Conservation (phyloP, 352 stramenopile genomes). For the Phytophthora rubi region DNA sequence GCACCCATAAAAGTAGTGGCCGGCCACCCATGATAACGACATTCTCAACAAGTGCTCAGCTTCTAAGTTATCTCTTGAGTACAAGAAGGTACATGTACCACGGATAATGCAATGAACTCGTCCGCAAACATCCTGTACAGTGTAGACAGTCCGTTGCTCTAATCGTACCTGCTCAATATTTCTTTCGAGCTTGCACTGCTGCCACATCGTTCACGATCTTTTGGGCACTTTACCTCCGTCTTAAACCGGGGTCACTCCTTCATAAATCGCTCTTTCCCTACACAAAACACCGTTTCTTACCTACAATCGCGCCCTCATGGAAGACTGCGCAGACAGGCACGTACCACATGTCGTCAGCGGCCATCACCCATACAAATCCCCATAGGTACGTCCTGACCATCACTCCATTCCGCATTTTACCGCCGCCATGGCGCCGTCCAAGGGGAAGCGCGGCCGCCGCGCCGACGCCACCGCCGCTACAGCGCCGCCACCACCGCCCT, state of each 20-base stretch:
- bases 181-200: constrained; percentile 14
- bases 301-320: constrained; percentile 6
- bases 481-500: too few species aligned
- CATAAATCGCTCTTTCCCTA: constrained; percentile 3
- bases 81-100: not conserved
- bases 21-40: not conserved
- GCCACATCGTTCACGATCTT: not conserved
- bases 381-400: not conserved
- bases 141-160: not conserved
- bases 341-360: constrained; percentile 7
- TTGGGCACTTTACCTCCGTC: not conserved
- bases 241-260: not conserved
- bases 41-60: not conserved
- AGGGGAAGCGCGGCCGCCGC: constrained; percentile 30
- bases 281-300: constrained; percentile 6
- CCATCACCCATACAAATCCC: constrained; percentile 3
- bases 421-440: constrained; percentile 21
- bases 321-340: not conserved
- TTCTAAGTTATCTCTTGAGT: not conserved
- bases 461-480: not conserved
- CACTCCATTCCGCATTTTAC: constrained; percentile 28
- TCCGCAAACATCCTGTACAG: not conserved
- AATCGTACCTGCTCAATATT: constrained; percentile 20
- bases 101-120: not conserved
- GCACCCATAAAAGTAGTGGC: not conserved